Conservation (phyloP, 164 flowering plant species). For the Liquidambar formosana region DNA sequence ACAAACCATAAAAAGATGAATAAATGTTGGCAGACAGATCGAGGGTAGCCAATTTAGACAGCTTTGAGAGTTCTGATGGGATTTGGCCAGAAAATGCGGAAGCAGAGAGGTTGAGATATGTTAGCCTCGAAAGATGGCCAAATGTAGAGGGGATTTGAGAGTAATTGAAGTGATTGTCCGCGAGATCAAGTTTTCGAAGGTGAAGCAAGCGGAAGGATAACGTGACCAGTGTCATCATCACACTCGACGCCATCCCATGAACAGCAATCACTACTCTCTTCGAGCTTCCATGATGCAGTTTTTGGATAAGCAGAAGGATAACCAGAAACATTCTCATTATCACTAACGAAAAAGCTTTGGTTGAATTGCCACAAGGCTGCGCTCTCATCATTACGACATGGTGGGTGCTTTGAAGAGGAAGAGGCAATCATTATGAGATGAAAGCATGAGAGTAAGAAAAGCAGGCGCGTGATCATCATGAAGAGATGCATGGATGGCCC, state of each 20-base stretch:
- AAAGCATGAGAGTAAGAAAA: not conserved
- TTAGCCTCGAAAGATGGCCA: slow-evolving; percentile 14
- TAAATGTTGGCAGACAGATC: not conserved
- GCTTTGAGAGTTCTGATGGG: slow-evolving; percentile 20
- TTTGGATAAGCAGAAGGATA: slow-evolving; percentile 10
- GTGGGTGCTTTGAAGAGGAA: not conserved
- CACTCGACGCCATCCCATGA: slow-evolving; percentile 31
- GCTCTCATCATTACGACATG: slow-evolving; percentile 10
- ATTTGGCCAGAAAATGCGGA: slow-evolving; percentile 29
- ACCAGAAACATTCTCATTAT: not conserved
- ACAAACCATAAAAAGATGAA: not conserved
- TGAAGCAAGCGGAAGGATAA: slow-evolving; percentile 23
- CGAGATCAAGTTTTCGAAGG: slow-evolving; percentile 24
- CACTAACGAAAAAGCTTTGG: not conserved
- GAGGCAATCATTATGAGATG: not conserved
- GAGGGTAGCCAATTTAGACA: slow-evolving; percentile 19
- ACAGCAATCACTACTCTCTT: slow-evolving; percentile 18
- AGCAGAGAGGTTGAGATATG: slow-evolving; percentile 22
- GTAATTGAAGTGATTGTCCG: slow-evolving; percentile 23
- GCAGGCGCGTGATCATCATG: too few species aligned
- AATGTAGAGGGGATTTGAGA: slow-evolving; percentile 23
- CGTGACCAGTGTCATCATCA: slow-evolving; percentile 15
- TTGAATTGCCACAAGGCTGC: slow-evolving; percentile 14
- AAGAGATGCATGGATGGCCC: too few species aligned
- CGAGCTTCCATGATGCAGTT: slow-evolving; percentile 6